Percentiles rank a stretch among this genome's conserved stretches.
phyloP scores from a whole-genome alignment of 2,329 filamentous ascomycete genomes.

The Xylaria sp. region DNA sequence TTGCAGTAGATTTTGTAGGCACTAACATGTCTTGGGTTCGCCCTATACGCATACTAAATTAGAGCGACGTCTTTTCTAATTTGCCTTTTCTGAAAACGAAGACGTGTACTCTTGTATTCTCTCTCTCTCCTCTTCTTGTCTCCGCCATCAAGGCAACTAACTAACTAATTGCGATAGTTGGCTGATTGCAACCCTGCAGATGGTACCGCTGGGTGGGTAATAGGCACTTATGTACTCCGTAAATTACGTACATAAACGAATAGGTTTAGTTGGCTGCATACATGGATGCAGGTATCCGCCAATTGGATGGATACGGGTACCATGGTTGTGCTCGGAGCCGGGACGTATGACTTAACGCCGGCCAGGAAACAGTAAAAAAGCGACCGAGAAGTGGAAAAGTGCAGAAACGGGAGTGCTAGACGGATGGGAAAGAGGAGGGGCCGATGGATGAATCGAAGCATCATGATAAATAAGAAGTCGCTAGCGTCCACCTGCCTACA shows the following conservation, averaged over 20 bases:
- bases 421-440: slow-evolving; percentile 21
- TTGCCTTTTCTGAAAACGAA: background rate
- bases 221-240: background rate
- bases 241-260: background rate
- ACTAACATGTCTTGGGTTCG: background rate
- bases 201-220: background rate
- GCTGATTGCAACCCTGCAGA: background rate
- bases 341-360: slow-evolving; percentile 31
- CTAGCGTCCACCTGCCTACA: slow-evolving; percentile 13
- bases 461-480: slow-evolving; percentile 34
- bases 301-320: background rate
- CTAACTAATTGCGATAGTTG: background rate
- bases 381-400: slow-evolving; percentile 17
- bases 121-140: background rate
- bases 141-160: background rate
- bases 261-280: background rate
- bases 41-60: background rate
- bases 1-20: background rate
- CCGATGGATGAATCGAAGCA: slow-evolving; percentile 35
- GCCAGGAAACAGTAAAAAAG: slow-evolving; percentile 14
- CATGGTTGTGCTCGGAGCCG: slow-evolving; percentile 34
- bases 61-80: background rate
- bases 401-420: slow-evolving; percentile 6
- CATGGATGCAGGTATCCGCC: slow-evolving; percentile 10
- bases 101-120: background rate